A percentile compares a stretch with the other conserved stretches of the same genome.
Evolutionary conservation across 306 rosid species (phyloP).

Genomic region (Glycine latifolia): DNA sequence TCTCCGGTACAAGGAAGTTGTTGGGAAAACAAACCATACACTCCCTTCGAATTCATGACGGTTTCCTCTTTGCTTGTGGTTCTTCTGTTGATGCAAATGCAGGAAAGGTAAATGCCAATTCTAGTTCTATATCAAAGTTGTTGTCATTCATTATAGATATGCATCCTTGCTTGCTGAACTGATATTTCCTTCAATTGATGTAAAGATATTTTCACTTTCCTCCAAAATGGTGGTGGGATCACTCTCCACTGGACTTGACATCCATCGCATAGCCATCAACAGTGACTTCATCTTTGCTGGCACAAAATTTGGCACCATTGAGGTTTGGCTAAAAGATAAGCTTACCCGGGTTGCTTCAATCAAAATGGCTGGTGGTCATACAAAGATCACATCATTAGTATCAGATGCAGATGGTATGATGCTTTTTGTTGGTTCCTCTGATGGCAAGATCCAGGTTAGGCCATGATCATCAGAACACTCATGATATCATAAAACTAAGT

Average conservation of each 20-base stretch:
- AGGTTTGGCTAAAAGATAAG: slow-evolving; percentile 78
- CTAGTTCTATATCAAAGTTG: slow-evolving; percentile 15
- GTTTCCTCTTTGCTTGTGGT: slow-evolving; percentile 70
- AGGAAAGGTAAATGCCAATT: slow-evolving; percentile 66
- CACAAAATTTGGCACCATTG: slow-evolving; percentile 75
- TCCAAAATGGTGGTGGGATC: slow-evolving; percentile 72
- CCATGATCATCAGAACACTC: slow-evolving; percentile 13
- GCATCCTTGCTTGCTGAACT: slow-evolving; percentile 27
- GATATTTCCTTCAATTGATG: slow-evolving; percentile 5
- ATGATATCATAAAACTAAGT: not conserved
- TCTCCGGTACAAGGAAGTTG: slow-evolving; percentile 79
- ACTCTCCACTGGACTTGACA: slow-evolving; percentile 73
- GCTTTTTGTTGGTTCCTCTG: slow-evolving; percentile 81
- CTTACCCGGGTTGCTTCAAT: slow-evolving; percentile 67
- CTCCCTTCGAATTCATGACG: slow-evolving; percentile 75
- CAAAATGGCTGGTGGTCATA: slow-evolving; percentile 70
- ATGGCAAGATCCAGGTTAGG: slow-evolving; percentile 86
- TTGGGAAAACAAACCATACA: slow-evolving; percentile 81
- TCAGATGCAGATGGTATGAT: slow-evolving; percentile 67
- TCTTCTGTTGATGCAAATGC: slow-evolving; percentile 79
- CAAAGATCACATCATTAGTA: slow-evolving; percentile 76
- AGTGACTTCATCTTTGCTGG: slow-evolving; percentile 81
- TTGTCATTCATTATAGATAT: not conserved
- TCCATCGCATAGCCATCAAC: slow-evolving; percentile 72
- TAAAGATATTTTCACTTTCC: slow-evolving; percentile 69